A percentile compares a stretch with the other conserved stretches of the same genome.
Evolutionary conservation across 2,329 filamentous ascomycete species (phyloP).

Genomic region (Sarocladium oryzae): DNA sequence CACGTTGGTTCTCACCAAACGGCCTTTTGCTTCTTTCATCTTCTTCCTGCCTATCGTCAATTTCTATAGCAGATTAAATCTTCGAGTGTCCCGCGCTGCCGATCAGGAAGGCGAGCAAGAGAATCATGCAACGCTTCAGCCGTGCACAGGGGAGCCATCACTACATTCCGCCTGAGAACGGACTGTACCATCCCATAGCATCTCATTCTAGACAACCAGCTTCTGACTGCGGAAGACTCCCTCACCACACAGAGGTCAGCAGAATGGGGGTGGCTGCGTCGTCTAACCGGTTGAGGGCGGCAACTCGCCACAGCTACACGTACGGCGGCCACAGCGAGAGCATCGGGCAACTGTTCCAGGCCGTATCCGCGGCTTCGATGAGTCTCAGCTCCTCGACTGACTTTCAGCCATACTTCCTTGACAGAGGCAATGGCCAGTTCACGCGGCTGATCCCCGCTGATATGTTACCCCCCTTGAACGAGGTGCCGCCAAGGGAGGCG

Average conservation of each 20-base stretch:
- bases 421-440: constrained; percentile 45
- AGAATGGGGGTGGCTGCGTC: too few relatives aligned
- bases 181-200: background rate
- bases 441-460: constrained; percentile 52
- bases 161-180: too few relatives aligned
- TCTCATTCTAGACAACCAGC: background rate
- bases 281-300: too few relatives aligned
- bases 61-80: too few relatives aligned
- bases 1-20: background rate
- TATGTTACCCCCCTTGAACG: constrained; percentile 36
- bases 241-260: background rate
- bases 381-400: background rate
- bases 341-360: too few relatives aligned
- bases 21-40: background rate
- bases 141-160: background rate
- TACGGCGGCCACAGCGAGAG: background rate
- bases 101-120: too few relatives aligned
- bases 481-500: constrained; percentile 36
- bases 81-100: too few relatives aligned
- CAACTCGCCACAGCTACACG: background rate
- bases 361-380: background rate
- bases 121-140: background rate
- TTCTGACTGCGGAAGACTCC: background rate
- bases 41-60: too few relatives aligned
- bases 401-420: constrained; percentile 39